Conservation (phyloP, 768 basidiomycete species). For the Pilatotrama ljubarskyi region DNA sequence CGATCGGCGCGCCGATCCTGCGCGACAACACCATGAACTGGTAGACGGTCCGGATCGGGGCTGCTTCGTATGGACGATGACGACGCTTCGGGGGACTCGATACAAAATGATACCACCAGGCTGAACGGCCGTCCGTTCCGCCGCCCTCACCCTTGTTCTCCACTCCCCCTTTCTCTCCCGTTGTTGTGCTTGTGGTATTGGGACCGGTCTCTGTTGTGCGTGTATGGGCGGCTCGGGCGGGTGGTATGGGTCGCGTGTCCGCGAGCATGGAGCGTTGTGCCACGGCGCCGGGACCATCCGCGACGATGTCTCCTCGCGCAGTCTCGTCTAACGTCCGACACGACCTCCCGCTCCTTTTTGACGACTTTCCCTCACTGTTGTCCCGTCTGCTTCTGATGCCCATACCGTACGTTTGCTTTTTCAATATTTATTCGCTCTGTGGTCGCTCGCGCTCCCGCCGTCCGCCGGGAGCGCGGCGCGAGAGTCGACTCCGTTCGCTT, state of each 20-base stretch:
- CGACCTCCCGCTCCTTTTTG: slow-evolving; percentile 12
- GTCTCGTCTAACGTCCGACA: slow-evolving; percentile 6
- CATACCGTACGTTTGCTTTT: slow-evolving; percentile 12
- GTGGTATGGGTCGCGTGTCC: not conserved
- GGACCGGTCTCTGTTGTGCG: slow-evolving; percentile 6
- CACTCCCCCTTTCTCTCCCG: not conserved
- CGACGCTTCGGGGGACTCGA: not conserved
- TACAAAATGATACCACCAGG: slow-evolving; percentile 12
- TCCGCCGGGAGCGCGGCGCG: not conserved
- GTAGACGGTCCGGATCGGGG: slow-evolving; percentile 37
- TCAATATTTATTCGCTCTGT: slow-evolving; percentile 12
- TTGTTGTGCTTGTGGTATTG: slow-evolving; percentile 13
- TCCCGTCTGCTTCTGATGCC: not conserved
- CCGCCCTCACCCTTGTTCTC: not conserved
- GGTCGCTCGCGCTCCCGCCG: not conserved
- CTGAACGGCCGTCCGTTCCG: not conserved
- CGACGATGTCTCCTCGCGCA: not conserved
- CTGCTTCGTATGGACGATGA: not conserved
- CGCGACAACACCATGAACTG: slow-evolving; percentile 86
- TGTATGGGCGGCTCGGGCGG: slow-evolving; percentile 3
- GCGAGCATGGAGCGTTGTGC: not conserved
- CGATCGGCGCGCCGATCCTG: slow-evolving; percentile 78
- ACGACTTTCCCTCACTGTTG: slow-evolving; percentile 4
- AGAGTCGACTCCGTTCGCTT: not conserved
- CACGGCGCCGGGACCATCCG: not conserved